These are phyloP conservation scores for Fusarium robinianum DNA, from an alignment of 2,329 filamentous ascomycete genomes.

Conservation along the genomic window DNA sequence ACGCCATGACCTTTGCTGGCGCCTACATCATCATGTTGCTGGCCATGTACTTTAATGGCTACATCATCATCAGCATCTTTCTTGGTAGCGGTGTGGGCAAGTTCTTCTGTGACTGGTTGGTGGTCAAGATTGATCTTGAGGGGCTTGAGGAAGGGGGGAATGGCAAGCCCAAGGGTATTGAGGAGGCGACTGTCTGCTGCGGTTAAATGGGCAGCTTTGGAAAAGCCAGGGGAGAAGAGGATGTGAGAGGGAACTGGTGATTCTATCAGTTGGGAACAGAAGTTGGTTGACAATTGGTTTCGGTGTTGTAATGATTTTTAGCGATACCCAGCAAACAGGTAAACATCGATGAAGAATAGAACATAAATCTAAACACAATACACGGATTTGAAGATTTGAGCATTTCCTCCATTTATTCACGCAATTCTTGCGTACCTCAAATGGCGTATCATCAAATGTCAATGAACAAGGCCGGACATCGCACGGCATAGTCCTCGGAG, in stretches of 20 bases:
- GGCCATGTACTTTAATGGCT: conserved; percentile 67
- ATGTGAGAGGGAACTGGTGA: too few species aligned
- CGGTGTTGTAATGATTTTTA: conserved; percentile 6
- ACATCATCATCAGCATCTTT: conserved; percentile 79
- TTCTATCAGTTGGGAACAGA: background rate
- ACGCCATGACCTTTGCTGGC: conserved; percentile 71
- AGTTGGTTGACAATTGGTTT: background rate
- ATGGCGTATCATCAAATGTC: too few species aligned
- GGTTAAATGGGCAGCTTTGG: conserved; percentile 33
- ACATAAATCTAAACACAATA: too few species aligned
- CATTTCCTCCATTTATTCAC: too few species aligned
- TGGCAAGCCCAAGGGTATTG: conserved; percentile 41
- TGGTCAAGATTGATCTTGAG: conserved; percentile 46
- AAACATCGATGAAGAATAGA: too few species aligned
- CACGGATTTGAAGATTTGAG: too few species aligned
- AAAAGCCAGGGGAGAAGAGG: too few species aligned
- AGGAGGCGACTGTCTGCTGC: conserved; percentile 55
- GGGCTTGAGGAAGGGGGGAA: conserved; percentile 29
- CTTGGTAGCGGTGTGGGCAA: conserved; percentile 57
- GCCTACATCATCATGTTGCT: conserved; percentile 78
- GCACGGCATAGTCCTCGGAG: too few species aligned
- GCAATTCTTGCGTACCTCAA: too few species aligned
- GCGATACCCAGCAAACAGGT: conserved; percentile 18
- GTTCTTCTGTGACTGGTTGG: conserved; percentile 59
- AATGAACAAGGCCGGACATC: too few species aligned